Evolutionary conservation across 768 basidiomycete species (phyloP), one percentile per base, ranked within the genome.

Genomic region (Guyanaporus albipodus): DNA sequence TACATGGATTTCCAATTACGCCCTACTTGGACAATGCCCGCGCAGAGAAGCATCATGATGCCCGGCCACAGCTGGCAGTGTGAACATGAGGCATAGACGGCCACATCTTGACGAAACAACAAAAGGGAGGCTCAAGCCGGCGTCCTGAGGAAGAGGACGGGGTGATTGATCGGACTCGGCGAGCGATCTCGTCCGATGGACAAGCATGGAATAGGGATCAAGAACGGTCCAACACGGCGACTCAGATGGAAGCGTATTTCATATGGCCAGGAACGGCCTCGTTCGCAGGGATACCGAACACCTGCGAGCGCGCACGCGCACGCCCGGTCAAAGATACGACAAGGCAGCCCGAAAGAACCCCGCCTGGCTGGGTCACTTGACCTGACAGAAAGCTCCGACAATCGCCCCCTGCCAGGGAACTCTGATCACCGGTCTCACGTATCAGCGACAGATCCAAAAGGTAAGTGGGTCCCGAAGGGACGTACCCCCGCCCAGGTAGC

Each of bases 341-440:
- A 8, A 2, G 11, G 11, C 11, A 31, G 17, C 26, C 11, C 4
- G 3, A 33, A 19, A 7, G n/a, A 22, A 14, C 49, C 44, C 6
- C 19, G 50, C 61, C 39, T 41, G 28, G 17, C 82, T n/a, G n/a
- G n/a, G n/a, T n/a, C n/a, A n/a, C n/a, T n/a, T n/a, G n/a, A n/a
- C n/a, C n/a, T n/a, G n/a, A n/a, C n/a, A n/a, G n/a, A n/a, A n/a
- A n/a, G n/a, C n/a, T n/a, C n/a, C n/a, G n/a, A n/a, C n/a, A n/a
- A n/a, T n/a, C 77, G 33, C 75, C 80, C 79, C 79, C 83, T 1
- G 81, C 78, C 22, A 82, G 70, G 39, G 83, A 56, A 78, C 76
- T 79, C 59, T 55, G n/a, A 7, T 12, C n/a, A 18, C 12, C 19
- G 10, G 35, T 31, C 43, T n/a, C n/a, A n/a, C n/a, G n/a, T n/a